Evolutionary conservation across 441 rosid species (phyloP), one percentile per base, ranked within the genome.

Genomic region (Populus tomentosa): DNA sequence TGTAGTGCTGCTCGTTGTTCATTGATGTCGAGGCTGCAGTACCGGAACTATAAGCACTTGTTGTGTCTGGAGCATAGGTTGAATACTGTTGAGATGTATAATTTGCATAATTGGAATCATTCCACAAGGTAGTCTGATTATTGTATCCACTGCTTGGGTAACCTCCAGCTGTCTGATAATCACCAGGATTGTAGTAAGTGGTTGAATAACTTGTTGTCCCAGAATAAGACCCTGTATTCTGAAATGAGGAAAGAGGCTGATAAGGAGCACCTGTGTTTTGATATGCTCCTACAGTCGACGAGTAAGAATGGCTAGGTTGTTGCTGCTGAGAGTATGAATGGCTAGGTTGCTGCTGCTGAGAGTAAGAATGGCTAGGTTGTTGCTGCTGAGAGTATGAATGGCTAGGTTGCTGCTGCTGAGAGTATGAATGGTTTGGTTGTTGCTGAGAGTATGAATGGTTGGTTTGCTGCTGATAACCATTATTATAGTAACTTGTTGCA

Each of bases 91-190:
- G 87, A 86, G 94, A 79, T 67, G 87, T 73, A 83, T 90, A 89
- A 80, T 84, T 90, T 65, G 90, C 82, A 82, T 93, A 91, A 82
- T 81, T 92, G 72, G 94, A 89, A 72, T 86, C 96, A 80, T 84
- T 94, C 90, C 89, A 88, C 32, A 86, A 75, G 75, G 92, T 70
- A 28, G 89, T 79, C 82, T 91, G 97, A 82, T 86, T 88, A 89
- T 81, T 83, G 87, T 93, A 93, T 75, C 90, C 85, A 79, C 88
- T 87, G 76, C 90, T 93, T 76, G 94, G 90, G 83, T 90, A 97
- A 85, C 93, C 94, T 89, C 95, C 95, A 86, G 95, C 85, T 85
- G 97, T 93, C 98, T 97, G 99, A 91, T 97, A 97, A 93, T 94
- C 95, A 94, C 88, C 97, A 90, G 98, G 93, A 93, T 89, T 90